Conservation (phyloP, 306 rosid genomes). For the Cucurbita moschata region DNA sequence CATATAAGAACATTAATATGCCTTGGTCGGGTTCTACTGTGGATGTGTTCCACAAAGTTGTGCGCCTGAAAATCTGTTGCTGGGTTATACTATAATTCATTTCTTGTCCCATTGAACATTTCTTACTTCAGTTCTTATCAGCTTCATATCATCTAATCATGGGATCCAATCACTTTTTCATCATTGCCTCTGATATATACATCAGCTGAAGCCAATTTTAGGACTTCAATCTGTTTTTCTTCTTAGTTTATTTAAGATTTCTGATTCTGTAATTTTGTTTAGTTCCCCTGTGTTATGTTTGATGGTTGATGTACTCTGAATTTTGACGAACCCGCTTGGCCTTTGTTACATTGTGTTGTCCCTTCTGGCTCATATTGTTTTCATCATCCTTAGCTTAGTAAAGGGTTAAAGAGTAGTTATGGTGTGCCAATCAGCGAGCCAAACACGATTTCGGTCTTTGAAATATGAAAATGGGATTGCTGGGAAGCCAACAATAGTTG, state of each 20-base stretch:
- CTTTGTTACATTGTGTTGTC: slow-evolving; percentile 5
- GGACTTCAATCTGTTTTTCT: neutral
- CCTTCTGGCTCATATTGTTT: slow-evolving; percentile 11
- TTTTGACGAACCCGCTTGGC: neutral
- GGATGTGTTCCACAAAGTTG: slow-evolving; percentile 60
- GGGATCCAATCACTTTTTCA: slow-evolving; percentile 80
- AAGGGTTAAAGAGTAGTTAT: slow-evolving; percentile 71
- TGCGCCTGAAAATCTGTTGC: slow-evolving; percentile 69
- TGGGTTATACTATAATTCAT: slow-evolving; percentile 64
- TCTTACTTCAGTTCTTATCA: neutral
- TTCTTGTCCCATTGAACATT: neutral
- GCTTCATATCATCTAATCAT: slow-evolving; percentile 21
- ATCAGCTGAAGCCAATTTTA: slow-evolving; percentile 49
- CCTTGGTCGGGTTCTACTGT: slow-evolving; percentile 69
- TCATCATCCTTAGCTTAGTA: slow-evolving; percentile 7
- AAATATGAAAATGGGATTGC: slow-evolving; percentile 87
- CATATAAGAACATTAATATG: slow-evolving; percentile 41
- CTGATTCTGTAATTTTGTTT: neutral
- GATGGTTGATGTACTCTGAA: neutral
- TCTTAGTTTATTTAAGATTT: neutral
- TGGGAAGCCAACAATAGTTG: slow-evolving; percentile 72
- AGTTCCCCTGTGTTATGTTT: neutral
- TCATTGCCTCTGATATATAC: slow-evolving; percentile 83
- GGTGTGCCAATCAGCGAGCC: slow-evolving; percentile 99
- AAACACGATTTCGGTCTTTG: slow-evolving; percentile 95